Conservation (phyloP, 2,329 filamentous ascomycete species). For the Colletotrichum liaoningense region DNA sequence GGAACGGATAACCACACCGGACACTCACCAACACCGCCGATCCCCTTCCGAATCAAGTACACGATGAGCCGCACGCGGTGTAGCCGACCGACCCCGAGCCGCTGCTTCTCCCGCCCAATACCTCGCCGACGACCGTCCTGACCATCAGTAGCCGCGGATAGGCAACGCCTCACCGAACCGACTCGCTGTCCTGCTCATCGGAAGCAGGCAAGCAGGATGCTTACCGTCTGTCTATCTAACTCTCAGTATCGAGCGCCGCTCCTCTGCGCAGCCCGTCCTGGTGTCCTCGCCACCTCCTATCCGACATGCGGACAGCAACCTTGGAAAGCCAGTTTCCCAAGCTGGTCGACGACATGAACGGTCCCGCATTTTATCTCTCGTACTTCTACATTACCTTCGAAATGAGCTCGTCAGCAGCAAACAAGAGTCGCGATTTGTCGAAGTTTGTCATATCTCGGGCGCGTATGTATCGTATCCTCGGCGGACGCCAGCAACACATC, state of each 20-base stretch:
- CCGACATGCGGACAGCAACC: neutral
- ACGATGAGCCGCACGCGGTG: neutral
- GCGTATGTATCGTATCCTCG: neutral
- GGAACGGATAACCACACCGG: neutral
- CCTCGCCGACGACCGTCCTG: neutral
- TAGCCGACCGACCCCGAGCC: neutral
- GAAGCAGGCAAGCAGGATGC: neutral
- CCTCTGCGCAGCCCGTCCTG: neutral
- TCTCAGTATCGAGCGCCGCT: neutral
- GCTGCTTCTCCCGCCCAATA: neutral
- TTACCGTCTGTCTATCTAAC: neutral
- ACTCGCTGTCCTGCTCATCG: too few species aligned
- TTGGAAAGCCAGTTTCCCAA: neutral
- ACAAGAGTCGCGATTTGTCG: neutral
- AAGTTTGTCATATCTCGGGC: constrained; percentile 2
- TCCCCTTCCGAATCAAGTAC: neutral
- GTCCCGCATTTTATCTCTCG: neutral
- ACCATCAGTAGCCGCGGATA: too few species aligned
- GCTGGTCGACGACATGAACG: neutral
- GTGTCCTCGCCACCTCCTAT: constrained; percentile 11
- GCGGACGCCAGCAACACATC: neutral
- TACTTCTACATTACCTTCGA: neutral
- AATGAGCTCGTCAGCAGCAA: neutral
- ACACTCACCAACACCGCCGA: neutral
- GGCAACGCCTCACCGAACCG: neutral